phyloP scores from a whole-genome alignment of 768 basidiomycete species.

The Suillus weaverae region DNA sequence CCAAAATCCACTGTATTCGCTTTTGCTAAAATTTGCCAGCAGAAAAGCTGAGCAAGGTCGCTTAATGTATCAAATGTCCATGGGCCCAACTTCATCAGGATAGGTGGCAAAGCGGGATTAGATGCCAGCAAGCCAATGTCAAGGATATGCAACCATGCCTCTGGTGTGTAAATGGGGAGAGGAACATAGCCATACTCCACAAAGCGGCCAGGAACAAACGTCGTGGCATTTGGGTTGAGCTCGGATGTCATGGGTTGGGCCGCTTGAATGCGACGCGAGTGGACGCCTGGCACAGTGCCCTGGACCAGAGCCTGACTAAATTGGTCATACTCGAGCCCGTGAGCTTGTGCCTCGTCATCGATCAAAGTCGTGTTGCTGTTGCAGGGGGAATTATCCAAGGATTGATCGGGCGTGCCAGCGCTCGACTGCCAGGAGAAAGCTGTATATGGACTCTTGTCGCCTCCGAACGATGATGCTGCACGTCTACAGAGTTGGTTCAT shows the following conservation, averaged over 20 bases:
- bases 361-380: conserved; percentile 10
- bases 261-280: not conserved
- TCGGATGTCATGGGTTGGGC: not conserved
- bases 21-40: conserved; percentile 21
- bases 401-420: not conserved
- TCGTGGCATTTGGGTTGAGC: conserved; percentile 9
- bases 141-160: conserved; percentile 5
- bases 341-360: conserved; percentile 8
- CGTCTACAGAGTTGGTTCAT: not conserved
- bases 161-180: not conserved
- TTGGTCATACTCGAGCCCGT: not conserved
- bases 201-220: conserved; percentile 9
- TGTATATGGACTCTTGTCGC: not conserved
- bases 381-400: conserved; percentile 3
- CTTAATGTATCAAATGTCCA: conserved; percentile 16
- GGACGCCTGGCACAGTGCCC: not conserved
- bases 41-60: conserved; percentile 31
- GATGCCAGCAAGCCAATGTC: not conserved
- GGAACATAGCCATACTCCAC: not conserved
- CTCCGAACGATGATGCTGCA: not conserved
- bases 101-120: not conserved
- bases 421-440: not conserved
- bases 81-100: not conserved
- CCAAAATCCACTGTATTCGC: conserved; percentile 9
- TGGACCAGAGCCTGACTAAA: not conserved